These are phyloP conservation scores for Acanthamoeba sp. DNA, from an alignment of 208 protist genomes.

Conservation along the genomic window DNA sequence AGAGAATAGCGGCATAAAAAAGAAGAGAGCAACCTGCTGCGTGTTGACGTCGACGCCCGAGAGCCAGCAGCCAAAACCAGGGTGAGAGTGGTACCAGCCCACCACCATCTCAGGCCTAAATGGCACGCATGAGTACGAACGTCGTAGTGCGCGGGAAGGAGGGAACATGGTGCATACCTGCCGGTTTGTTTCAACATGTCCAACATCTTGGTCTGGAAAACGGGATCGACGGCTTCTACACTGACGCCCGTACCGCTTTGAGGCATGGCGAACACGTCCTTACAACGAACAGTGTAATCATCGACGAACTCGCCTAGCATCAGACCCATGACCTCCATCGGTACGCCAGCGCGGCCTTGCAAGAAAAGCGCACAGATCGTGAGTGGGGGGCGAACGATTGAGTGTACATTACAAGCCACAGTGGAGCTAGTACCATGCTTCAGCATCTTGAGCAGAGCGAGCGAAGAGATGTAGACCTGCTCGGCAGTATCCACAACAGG, in stretches of 20 bases:
- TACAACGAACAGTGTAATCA: slow-evolving; percentile 99
- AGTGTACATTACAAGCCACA: neutral
- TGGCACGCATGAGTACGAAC: neutral
- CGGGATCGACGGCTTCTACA: slow-evolving; percentile 99
- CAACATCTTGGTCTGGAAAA: slow-evolving; percentile 99
- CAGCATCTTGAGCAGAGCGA: slow-evolving; percentile 99
- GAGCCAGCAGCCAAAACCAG: slow-evolving; percentile 99
- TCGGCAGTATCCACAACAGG: slow-evolving; percentile 98
- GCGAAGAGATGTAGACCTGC: slow-evolving; percentile 99
- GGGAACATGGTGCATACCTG: neutral
- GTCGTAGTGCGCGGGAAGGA: neutral
- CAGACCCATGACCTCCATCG: slow-evolving; percentile 99
- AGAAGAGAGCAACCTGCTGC: slow-evolving; percentile 90
- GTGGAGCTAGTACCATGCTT: slow-evolving; percentile 95
- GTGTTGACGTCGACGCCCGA: slow-evolving; percentile 99
- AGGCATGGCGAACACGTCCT: slow-evolving; percentile 99
- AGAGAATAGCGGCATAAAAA: neutral
- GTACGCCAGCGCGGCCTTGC: slow-evolving; percentile 97
- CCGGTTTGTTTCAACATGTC: slow-evolving; percentile 99
- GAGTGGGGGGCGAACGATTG: neutral
- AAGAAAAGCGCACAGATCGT: neutral
- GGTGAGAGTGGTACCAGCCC: slow-evolving; percentile 99
- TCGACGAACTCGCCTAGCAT: slow-evolving; percentile 99
- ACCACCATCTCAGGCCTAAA: slow-evolving; percentile 98
- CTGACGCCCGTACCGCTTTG: slow-evolving; percentile 98